Evolutionary conservation across 495 filamentous ascomycete genomes (phyloP).

Genomic region (Trichocladium uniseriatum): DNA sequence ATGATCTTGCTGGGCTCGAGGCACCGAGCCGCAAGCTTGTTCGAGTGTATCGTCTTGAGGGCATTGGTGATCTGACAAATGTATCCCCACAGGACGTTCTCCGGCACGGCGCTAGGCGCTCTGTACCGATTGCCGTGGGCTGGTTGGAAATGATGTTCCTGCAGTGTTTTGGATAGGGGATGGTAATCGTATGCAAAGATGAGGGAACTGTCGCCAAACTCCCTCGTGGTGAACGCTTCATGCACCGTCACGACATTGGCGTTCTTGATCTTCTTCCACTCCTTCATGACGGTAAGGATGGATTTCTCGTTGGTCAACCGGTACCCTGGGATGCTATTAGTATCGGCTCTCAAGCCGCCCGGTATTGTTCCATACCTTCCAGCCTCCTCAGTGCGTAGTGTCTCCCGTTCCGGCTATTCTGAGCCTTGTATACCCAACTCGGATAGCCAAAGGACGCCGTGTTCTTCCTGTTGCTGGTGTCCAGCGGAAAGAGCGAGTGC

Average conservation of each 20-base stretch:
- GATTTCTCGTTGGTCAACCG: conserved; percentile 82
- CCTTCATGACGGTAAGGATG: conserved; percentile 65
- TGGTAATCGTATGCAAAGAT: conserved; percentile 92
- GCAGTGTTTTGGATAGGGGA: conserved; percentile 80
- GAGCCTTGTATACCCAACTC: conserved; percentile 95
- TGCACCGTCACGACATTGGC: conserved; percentile 78
- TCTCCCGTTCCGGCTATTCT: conserved; percentile 74
- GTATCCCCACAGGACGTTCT: conserved; percentile 82
- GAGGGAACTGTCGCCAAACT: conserved; percentile 89
- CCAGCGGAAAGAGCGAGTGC: conserved; percentile 84
- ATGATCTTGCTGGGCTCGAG: conserved; percentile 80
- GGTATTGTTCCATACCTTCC: conserved; percentile 43
- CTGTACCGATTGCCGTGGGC: conserved; percentile 39
- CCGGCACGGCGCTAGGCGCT: conserved; percentile 48
- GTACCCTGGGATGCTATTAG: conserved; percentile 17
- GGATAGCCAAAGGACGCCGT: conserved; percentile 68
- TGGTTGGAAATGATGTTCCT: conserved; percentile 67
- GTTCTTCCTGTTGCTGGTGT: conserved; percentile 64
- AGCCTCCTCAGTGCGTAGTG: conserved; percentile 76
- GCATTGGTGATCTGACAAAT: conserved; percentile 86
- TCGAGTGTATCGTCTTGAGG: conserved; percentile 73
- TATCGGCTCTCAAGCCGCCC: background rate
- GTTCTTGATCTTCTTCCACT: conserved; percentile 83
- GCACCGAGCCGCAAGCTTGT: conserved; percentile 71
- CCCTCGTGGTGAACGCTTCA: conserved; percentile 85